A percentile compares a stretch with the other conserved stretches of the same genome.
Evolutionary conservation across 1,284 basidiomycete species (phyloP).

Genomic region (Apiotrichum veenhuisii): DNA sequence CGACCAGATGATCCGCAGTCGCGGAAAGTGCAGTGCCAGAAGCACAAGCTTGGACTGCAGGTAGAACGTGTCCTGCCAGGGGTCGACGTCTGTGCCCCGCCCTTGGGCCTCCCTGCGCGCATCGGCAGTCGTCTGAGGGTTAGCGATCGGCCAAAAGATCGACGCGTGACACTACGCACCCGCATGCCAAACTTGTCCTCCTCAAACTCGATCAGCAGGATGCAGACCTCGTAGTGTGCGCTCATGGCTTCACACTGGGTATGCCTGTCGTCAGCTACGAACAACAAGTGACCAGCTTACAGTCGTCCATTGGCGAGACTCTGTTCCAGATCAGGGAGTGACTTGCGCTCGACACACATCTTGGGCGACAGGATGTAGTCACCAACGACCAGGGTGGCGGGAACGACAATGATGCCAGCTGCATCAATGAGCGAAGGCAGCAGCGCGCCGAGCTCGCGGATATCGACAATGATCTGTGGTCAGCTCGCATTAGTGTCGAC

Average conservation of each 20-base stretch:
- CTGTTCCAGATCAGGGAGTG: conserved; percentile 81
- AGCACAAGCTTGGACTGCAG: conserved; percentile 89
- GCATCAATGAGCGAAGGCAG: conserved; percentile 88
- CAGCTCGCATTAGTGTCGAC: neutral
- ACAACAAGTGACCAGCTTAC: conserved; percentile 57
- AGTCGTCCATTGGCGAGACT: conserved; percentile 90
- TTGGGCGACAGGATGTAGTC: conserved; percentile 95
- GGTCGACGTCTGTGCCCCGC: conserved; percentile 51
- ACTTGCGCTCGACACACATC: conserved; percentile 95
- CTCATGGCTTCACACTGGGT: conserved; percentile 98
- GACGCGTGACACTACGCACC: conserved; percentile 51
- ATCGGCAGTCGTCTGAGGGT: conserved; percentile 53
- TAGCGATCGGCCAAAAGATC: conserved; percentile 54
- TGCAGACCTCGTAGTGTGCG: conserved; percentile 87
- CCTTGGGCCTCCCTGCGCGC: conserved; percentile 56
- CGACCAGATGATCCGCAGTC: conserved; percentile 92
- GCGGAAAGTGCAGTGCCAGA: conserved; percentile 82
- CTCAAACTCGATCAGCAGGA: conserved; percentile 97
- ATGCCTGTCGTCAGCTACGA: conserved; percentile 58
- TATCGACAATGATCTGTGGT: conserved; percentile 83
- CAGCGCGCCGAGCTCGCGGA: conserved; percentile 92
- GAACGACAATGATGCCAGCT: conserved; percentile 73
- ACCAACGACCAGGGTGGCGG: conserved; percentile 87
- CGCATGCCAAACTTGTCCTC: conserved; percentile 93
- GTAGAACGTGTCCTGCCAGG: conserved; percentile 50